Evolutionary conservation across 495 filamentous ascomycete species (phyloP).

Genomic region (Xylaria grammica): DNA sequence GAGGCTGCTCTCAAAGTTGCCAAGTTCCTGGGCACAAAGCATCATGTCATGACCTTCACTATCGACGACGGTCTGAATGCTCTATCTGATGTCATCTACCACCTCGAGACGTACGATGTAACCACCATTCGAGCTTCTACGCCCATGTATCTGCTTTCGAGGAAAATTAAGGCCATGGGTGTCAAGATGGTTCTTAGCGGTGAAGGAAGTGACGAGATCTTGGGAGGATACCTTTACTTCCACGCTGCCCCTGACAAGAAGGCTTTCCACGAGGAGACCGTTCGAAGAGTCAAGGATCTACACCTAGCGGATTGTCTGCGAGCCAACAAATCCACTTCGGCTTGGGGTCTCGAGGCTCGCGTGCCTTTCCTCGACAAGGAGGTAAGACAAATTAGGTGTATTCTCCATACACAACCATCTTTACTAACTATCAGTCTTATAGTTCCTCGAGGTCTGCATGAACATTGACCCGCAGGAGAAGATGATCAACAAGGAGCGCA

Average conservation of each 20-base stretch:
- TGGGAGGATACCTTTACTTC: constrained; percentile 99
- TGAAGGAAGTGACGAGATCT: constrained; percentile 97
- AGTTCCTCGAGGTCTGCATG: constrained; percentile 92
- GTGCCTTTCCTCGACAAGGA: constrained; percentile 97
- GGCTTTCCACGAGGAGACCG: constrained; percentile 91
- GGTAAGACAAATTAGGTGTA: constrained; percentile 41
- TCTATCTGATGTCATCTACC: constrained; percentile 94
- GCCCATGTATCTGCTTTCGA: constrained; percentile 95
- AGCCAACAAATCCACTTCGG: constrained; percentile 98
- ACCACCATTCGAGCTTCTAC: constrained; percentile 98
- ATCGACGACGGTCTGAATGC: constrained; percentile 96
- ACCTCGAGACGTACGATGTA: constrained; percentile 96
- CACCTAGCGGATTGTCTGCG: constrained; percentile 93
- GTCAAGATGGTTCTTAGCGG: constrained; percentile 99
- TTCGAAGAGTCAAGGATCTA: constrained; percentile 91
- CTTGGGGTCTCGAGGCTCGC: constrained; percentile 97
- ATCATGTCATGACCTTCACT: constrained; percentile 97
- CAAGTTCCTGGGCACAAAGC: constrained; percentile 93
- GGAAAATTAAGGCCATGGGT: constrained; percentile 98
- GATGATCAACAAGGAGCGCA: constrained; percentile 87
- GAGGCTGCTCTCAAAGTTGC: constrained; percentile 88
- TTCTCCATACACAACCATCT: background rate
- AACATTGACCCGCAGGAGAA: constrained; percentile 92
- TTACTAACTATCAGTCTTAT: constrained; percentile 17
- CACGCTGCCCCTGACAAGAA: constrained; percentile 88